These are phyloP conservation scores for Camelina neglecta DNA, from an alignment of 345 rosid genomes.

Conservation along the genomic window DNA sequence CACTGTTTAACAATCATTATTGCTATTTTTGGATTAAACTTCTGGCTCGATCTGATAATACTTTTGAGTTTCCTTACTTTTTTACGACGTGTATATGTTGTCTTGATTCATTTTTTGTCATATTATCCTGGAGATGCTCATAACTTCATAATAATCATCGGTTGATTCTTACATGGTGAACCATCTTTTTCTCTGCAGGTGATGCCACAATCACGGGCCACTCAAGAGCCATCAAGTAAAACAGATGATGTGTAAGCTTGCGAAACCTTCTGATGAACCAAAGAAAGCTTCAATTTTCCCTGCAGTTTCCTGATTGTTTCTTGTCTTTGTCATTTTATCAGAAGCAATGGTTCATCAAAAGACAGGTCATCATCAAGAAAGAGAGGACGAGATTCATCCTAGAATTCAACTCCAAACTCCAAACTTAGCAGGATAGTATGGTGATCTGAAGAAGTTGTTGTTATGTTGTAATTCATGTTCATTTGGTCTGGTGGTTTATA, in stretches of 20 bases:
- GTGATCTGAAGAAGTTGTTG: conserved; percentile 20
- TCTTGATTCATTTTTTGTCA: conserved; percentile 22
- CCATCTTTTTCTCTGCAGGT: conserved; percentile 49
- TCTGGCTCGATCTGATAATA: not conserved
- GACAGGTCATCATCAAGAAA: conserved; percentile 39
- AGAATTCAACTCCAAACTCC: not conserved
- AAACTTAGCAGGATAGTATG: not conserved
- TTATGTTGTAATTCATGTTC: conserved; percentile 28
- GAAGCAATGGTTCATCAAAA: conserved; percentile 43
- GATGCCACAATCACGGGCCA: conserved; percentile 49
- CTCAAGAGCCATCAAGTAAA: conserved; percentile 59
- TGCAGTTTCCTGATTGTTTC: not conserved
- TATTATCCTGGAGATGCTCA: conserved; percentile 15
- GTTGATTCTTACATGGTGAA: conserved; percentile 17
- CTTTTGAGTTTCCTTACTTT: not conserved
- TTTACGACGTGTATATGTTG: not conserved
- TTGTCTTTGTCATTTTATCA: not conserved
- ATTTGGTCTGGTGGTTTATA: conserved; percentile 29
- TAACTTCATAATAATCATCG: conserved; percentile 6
- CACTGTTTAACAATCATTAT: conserved; percentile 8
- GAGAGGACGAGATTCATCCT: conserved; percentile 35
- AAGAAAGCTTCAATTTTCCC: not conserved
- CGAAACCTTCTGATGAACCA: conserved; percentile 17
- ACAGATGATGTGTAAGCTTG: conserved; percentile 61
- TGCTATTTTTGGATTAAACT: not conserved